phyloP scores from a whole-genome alignment of 345 rosid species.

The Trapa bicornis region DNA sequence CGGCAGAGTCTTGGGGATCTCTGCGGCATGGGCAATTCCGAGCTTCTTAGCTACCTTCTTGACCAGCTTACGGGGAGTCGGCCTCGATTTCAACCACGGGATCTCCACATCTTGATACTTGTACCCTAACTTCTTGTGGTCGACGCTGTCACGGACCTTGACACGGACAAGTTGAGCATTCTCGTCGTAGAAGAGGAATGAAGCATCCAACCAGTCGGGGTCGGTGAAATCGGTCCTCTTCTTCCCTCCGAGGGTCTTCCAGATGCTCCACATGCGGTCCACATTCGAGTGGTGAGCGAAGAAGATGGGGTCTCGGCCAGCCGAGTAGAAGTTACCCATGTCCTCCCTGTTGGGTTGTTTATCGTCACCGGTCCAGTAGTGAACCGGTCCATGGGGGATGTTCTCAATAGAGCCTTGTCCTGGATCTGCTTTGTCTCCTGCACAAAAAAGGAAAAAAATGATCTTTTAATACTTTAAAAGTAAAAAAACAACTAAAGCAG shows the following conservation, averaged over 20 bases:
- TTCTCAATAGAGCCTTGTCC: slow-evolving; percentile 47
- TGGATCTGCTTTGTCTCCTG: slow-evolving; percentile 32
- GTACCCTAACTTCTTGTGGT: slow-evolving; percentile 24
- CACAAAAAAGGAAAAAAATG: neutral
- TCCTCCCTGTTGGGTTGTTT: slow-evolving; percentile 33
- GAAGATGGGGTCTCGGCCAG: slow-evolving; percentile 52
- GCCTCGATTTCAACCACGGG: no score
- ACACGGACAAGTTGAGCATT: slow-evolving; percentile 43
- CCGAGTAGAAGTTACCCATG: slow-evolving; percentile 60
- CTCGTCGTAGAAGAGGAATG: slow-evolving; percentile 48
- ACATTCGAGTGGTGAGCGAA: slow-evolving; percentile 44
- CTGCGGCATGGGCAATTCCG: no score
- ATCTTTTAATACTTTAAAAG: no score
- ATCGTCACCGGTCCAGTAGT: slow-evolving; percentile 38
- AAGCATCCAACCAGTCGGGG: slow-evolving; percentile 42
- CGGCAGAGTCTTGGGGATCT: neutral
- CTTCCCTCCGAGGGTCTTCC: slow-evolving; percentile 45
- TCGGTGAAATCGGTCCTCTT: slow-evolving; percentile 27
- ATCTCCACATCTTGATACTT: neutral
- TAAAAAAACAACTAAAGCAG: neutral
- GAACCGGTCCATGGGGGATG: slow-evolving; percentile 39
- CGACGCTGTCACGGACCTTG: slow-evolving; percentile 39
- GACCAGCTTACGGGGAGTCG: no score
- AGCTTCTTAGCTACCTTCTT: no score
- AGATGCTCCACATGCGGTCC: slow-evolving; percentile 50